Evolutionary conservation across 306 rosid species (phyloP).

Genomic region (Vigna trinervia): DNA sequence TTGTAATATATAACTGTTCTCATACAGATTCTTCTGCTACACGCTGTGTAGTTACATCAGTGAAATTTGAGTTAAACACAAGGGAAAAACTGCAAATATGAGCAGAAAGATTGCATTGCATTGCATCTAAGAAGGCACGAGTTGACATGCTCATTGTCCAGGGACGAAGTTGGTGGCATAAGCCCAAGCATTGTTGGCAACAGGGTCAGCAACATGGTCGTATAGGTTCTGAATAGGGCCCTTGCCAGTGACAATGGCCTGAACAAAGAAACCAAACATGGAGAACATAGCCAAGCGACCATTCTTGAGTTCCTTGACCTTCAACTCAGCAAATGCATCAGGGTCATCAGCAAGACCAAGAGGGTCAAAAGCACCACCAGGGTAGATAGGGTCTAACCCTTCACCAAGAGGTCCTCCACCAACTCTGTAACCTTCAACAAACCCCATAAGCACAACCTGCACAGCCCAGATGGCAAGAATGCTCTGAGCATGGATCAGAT

Average conservation of each 20-base stretch:
- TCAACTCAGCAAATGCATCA: conserved; percentile 95
- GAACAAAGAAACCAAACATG: conserved; percentile 94
- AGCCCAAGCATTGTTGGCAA: conserved; percentile 94
- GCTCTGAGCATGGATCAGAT: conserved; percentile 92
- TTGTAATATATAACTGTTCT: conserved; percentile 46
- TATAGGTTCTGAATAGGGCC: conserved; percentile 87
- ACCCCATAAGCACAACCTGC: conserved; percentile 97
- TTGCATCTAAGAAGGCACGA: conserved; percentile 38
- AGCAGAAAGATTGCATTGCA: conserved; percentile 44
- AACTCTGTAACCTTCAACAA: conserved; percentile 88
- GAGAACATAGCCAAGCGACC: conserved; percentile 92
- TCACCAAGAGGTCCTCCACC: conserved; percentile 99
- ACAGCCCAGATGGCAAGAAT: conserved; percentile 92
- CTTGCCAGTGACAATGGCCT: conserved; percentile 94
- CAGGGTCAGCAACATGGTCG: conserved; percentile 91
- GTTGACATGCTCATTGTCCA: conserved; percentile 61
- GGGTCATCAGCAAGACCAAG: conserved; percentile 97
- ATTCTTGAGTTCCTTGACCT: conserved; percentile 89
- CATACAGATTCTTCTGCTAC: conserved; percentile 52
- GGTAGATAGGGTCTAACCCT: conserved; percentile 94
- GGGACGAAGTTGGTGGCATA: conserved; percentile 95
- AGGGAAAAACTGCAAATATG: conserved; percentile 33
- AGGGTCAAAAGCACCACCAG: conserved; percentile 96
- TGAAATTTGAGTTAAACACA: conserved; percentile 45
- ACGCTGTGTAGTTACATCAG: conserved; percentile 44